Percentiles rank a stretch among this genome's conserved stretches.
Evolutionary conservation across 164 flowering plant genomes (phyloP).

Genomic region (Vitis labrusca): DNA sequence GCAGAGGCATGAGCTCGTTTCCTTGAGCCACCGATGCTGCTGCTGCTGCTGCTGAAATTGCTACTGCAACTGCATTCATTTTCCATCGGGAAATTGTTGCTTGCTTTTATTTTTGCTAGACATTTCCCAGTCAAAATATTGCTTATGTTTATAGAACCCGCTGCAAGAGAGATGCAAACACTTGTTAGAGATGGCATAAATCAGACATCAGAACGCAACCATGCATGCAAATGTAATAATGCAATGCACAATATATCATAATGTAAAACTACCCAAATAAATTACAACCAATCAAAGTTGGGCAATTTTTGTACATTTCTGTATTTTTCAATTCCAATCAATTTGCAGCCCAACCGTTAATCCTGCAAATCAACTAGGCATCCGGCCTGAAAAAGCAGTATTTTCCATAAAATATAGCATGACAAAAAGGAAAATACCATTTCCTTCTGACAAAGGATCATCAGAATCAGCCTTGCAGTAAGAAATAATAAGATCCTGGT

Average conservation of each 20-base stretch:
- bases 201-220: too few relatives aligned
- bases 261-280: background rate
- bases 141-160: constrained; percentile 92
- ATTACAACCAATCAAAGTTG: background rate
- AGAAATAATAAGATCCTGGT: constrained; percentile 97
- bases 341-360: too few relatives aligned
- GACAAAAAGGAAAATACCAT: constrained; percentile 40
- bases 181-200: too few relatives aligned
- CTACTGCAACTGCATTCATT: constrained; percentile 25
- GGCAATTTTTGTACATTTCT: too few relatives aligned
- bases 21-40: constrained; percentile 26
- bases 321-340: too few relatives aligned
- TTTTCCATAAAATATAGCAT: background rate
- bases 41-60: constrained; percentile 10
- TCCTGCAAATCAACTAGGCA: too few relatives aligned
- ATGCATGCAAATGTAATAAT: too few relatives aligned
- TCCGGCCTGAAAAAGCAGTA: background rate
- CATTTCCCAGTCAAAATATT: constrained; percentile 94
- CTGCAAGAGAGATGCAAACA: constrained; percentile 34
- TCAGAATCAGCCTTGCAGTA: constrained; percentile 96
- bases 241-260: background rate
- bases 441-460: constrained; percentile 72
- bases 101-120: constrained; percentile 75
- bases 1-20: constrained; percentile 28
- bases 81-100: constrained; percentile 37